Evolutionary conservation across 2,329 filamentous ascomycete genomes (phyloP).

Genomic region (Neospermospora avenae): DNA sequence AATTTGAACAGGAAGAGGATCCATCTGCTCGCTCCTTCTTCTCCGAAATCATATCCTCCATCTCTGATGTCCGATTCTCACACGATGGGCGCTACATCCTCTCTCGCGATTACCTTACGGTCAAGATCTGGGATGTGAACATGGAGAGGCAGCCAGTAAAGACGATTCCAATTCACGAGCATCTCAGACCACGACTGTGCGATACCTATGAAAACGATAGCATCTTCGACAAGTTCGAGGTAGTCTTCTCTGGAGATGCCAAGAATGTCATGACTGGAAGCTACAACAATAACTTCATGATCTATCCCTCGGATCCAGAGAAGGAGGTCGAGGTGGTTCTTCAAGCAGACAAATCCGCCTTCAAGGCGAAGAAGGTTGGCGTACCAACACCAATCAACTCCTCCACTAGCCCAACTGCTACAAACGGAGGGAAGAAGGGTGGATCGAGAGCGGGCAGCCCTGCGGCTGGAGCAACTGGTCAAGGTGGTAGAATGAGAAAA

Average conservation of each 20-base stretch:
- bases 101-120: conserved; percentile 94
- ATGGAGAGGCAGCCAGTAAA: conserved; percentile 98
- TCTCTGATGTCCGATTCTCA: conserved; percentile 97
- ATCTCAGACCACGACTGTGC: conserved; percentile 87
- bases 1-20: conserved; percentile 99
- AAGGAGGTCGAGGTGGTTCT: conserved; percentile 97
- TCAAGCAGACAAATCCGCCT: conserved; percentile 97
- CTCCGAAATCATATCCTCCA: conserved; percentile 98
- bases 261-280: conserved; percentile 99
- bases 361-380: conserved; percentile 99
- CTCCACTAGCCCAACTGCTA: conserved; percentile 66
- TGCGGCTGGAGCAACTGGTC: conserved; percentile 66
- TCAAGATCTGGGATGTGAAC: conserved; percentile 99
- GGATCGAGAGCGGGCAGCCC: conserved; percentile 86
- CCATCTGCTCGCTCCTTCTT: conserved; percentile 97
- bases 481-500: conserved; percentile 94
- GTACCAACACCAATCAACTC: conserved; percentile 95
- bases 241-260: conserved; percentile 95
- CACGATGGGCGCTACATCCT: conserved; percentile 95
- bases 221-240: conserved; percentile 99
- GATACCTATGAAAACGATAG: conserved; percentile 99
- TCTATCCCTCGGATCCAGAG: conserved; percentile 93
- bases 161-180: conserved; percentile 98
- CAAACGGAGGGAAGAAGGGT: conserved; percentile 78
- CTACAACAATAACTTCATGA: conserved; percentile 99